Base-by-base conservation (phyloP, 2,329 filamentous ascomycete genomes). In the Fusarium piperis region DNA sequence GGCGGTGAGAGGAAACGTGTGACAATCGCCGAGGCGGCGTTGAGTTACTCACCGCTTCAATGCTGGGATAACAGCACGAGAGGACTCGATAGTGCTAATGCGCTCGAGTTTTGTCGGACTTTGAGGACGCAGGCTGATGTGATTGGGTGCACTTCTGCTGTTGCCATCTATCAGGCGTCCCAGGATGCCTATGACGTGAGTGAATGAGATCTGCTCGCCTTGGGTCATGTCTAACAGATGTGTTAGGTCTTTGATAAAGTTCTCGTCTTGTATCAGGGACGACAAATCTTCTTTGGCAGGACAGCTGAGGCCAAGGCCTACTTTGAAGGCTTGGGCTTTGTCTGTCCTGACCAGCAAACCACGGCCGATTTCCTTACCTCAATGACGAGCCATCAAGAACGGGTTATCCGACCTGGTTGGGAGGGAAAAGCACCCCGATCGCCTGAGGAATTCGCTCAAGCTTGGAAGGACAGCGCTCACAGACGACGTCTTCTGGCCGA, bases 51-150 rank as follows among this genome's bases (percentile, higher is more conserved):
- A 81, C 87, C 53, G 81, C 85, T 88, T 2, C 91, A 93, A 79
- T 92, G 90, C 64, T 94, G 92, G 92, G 92, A 90, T 64, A 92
- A 92, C 58, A 89, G 86, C 12, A 92, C 90, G 0, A 82, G 85
- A 66, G 91, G 91, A 11, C 81, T 93, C 1, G 91, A 92, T 75
- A 87, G 88, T 12, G 88, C 86, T 26, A 92, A 89, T 2, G 90
- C 91, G 2, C 78, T 92, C n/a, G 89, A 92, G 71, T 92, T 91
- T 64, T 89, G 90, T 18, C 86, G 87, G 64, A 89, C 87, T 58
- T 79, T 92, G 55, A 83, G 89, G 36, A 85, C 86, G 9, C 83
- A 90, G 16, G 90, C 90, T 2, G 88, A 91, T 70, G 86, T 91
- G 74, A 85, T 88, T 8, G 82, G 87, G 10, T 73, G 87, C 4